A percentile compares a stretch with the other conserved stretches of the same genome.
phyloP scores from a whole-genome alignment of 441 rosid species.

The Pelargonium cotyledonis region DNA sequence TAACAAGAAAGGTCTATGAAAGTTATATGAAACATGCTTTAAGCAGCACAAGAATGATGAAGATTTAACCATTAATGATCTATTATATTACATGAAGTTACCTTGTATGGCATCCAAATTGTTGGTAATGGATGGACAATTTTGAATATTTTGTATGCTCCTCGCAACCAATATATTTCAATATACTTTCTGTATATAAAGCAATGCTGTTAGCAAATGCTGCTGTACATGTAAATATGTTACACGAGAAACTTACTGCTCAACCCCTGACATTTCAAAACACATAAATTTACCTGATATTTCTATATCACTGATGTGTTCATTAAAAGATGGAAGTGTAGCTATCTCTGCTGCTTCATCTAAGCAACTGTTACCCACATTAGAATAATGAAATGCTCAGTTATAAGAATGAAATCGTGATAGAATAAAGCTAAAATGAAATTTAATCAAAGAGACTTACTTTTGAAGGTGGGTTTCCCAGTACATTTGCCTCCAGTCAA shows the following conservation, averaged over 20 bases:
- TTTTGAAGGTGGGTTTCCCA: conserved; percentile 80
- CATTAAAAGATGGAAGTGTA: conserved; percentile 54
- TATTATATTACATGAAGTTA: conserved; percentile 21
- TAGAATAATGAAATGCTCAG: conserved; percentile 12
- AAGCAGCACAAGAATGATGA: not conserved
- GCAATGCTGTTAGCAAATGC: conserved; percentile 10
- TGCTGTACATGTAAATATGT: not conserved
- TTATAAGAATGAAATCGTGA: conserved; percentile 2
- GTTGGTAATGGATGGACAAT: conserved; percentile 58
- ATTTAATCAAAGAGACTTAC: conserved; percentile 29
- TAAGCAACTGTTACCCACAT: conserved; percentile 59
- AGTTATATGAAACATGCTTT: not conserved
- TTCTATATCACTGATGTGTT: conserved; percentile 41
- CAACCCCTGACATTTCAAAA: conserved; percentile 8
- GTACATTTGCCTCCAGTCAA: conserved; percentile 65
- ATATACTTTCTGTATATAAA: conserved; percentile 40
- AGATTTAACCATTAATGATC: not conserved
- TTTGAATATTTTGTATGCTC: conserved; percentile 33
- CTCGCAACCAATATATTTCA: conserved; percentile 47
- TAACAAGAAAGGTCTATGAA: not conserved
- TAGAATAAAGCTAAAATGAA: not conserved
- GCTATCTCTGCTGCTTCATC: conserved; percentile 78
- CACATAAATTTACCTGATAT: conserved; percentile 46
- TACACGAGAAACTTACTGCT: not conserved
- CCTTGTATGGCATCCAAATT: conserved; percentile 61